Evolutionary conservation across 1,284 basidiomycete genomes (phyloP), one percentile per base, ranked within the genome.

Genomic region (Vanrija humicola): DNA sequence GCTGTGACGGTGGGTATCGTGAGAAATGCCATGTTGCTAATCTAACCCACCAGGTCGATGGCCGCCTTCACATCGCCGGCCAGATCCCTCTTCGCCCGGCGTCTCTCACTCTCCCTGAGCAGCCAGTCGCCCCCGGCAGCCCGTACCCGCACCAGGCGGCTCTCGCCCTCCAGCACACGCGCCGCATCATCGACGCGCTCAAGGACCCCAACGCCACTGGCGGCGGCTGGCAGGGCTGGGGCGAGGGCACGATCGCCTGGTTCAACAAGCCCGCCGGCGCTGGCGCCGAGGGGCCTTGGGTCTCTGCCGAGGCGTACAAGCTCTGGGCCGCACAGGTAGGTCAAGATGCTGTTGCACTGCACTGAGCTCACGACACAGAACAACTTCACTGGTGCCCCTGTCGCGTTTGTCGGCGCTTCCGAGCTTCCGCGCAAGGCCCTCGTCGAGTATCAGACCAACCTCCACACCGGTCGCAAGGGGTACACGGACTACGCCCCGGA

Each of bases 1-100:
- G 88, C 90, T 7, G 83, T 98, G 51, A 81, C 82, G 51, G 90
- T 91, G 58, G 66, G 85, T 78, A 5, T 3, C 21, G 21, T 3
- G 2, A 23, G 3, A 23, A 23, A 23, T 15, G 29, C n/a, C n/a
- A 46, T 55, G 54, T 54, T 10, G 4, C 10, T 28, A 3, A 16
- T 9, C 40, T 42, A n/a, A 54, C 52, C 34, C 38, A 14, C 1
- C 66, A 93, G 88, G 84, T 82, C 42, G 84, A 83, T 55, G 82
- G 87, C 51, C 84, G 84, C 3, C 79, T 92, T 9, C 91, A 89
- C 66, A 81, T 98, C 54, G 95, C 96, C 0, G 96, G 96, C 4
- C 96, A 98, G 73, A 98, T 99, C 47, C 91, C 92, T 0, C 80
- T 99, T 26, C 79, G 88, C 23, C 95, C 96, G 0, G 78, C 85